Base-by-base conservation (phyloP, 2,329 filamentous ascomycete genomes). In the Fonsecaea nubica region DNA sequence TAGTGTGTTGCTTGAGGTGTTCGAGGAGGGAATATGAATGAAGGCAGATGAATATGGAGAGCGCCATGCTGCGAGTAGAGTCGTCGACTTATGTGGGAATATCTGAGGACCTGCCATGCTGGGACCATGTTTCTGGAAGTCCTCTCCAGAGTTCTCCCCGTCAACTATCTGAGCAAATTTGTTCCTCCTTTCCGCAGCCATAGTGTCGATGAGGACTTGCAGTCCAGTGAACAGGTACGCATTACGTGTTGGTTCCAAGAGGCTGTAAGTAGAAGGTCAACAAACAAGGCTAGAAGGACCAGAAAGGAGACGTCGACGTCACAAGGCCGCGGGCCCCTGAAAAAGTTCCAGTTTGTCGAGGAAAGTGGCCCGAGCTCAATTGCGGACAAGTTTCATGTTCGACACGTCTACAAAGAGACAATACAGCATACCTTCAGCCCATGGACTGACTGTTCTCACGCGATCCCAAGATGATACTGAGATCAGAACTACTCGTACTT, bases 351-450 rank as follows among this genome's bases (percentile, higher is more conserved):
- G n/a, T 15, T 45, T 21, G 8, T 35, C 6, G 25, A 32, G 67
- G 65, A 63, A 66, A 42, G 65, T 69, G 12, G 45, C 25, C 53
- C 67, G 67, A 64, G 33, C 13, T 15, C 33, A 50, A 36, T 66
- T 64, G 62, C 57, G 68, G 68, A 69, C 68, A 69, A 66, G 21
- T 69, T 69, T 67, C 68, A 67, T 60, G 56, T 69, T 62, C 13
- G 18, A 57, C 45, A 36, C 58, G 8, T 12, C 13, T 21, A 30
- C 38, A 25, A 50, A 54, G 18, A 33, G 9, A 21, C 45, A 53
- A 32, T 13, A 55, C 53, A 18, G 53, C 3, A 21, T 10, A 30
- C 9, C n/a, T 32, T 38, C 21, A 62, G 58, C 21, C n/a, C 10
- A 48, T 57, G 59, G 55, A 52, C 33, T 61, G 61, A 42, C 32